Evolutionary conservation across 805 yeast genomes (phyloP).

Genomic region (Sugiyamaella qingdaonensis): DNA sequence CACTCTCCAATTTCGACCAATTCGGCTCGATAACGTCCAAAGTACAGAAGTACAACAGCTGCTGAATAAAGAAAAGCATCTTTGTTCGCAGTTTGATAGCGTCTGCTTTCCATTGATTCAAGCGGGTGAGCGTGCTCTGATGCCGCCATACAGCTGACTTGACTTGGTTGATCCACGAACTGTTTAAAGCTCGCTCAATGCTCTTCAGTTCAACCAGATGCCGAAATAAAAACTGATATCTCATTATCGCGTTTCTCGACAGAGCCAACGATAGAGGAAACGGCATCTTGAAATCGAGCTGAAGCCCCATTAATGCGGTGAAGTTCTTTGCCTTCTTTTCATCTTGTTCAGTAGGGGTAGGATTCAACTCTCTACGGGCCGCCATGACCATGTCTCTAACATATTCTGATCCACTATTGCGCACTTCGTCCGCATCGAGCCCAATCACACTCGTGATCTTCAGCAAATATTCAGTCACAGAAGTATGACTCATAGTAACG

Average conservation of each 20-base stretch:
- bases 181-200: conserved; percentile 54
- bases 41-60: conserved; percentile 52
- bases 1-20: conserved; percentile 40
- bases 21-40: conserved; percentile 56
- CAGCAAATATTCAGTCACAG: conserved; percentile 35
- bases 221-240: conserved; percentile 77
- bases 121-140: conserved; percentile 37
- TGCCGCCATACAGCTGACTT: conserved; percentile 65
- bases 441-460: conserved; percentile 34
- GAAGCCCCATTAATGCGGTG: conserved; percentile 33
- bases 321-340: conserved; percentile 19
- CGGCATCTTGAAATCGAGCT: conserved; percentile 50
- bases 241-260: conserved; percentile 63
- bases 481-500: conserved; percentile 30
- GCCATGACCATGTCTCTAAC: conserved; percentile 17
- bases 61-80: conserved; percentile 54
- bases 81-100: conserved; percentile 37
- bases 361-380: conserved; percentile 11
- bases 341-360: conserved; percentile 10
- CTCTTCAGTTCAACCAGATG: conserved; percentile 61
- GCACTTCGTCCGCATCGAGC: conserved; percentile 27
- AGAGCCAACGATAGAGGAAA: conserved; percentile 81
- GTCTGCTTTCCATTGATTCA: conserved; percentile 45
- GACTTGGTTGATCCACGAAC: conserved; percentile 68
- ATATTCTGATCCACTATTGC: conserved; percentile 10